Conservation (phyloP, 441 rosid genomes). For the Viola pubescens region DNA sequence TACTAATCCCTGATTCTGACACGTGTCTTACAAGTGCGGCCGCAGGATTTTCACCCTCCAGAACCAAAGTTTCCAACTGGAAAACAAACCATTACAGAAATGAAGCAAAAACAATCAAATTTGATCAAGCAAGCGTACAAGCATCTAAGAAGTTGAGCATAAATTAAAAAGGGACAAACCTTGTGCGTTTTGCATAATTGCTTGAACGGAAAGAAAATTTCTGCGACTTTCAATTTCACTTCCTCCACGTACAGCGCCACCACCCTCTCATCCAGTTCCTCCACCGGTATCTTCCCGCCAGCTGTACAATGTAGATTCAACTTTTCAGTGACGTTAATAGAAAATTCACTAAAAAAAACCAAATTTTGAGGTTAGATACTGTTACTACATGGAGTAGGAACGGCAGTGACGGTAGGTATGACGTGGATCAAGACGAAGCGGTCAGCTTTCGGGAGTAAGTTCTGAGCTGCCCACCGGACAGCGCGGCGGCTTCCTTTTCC, state of each 20-base stretch:
- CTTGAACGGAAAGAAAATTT: slow-evolving; percentile 46
- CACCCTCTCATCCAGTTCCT: slow-evolving; percentile 56
- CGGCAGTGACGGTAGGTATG: slow-evolving; percentile 50
- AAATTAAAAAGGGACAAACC: slow-evolving; percentile 24
- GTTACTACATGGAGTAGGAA: slow-evolving; percentile 73
- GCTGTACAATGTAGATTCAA: slow-evolving; percentile 19
- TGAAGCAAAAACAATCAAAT: not conserved
- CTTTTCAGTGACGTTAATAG: not conserved
- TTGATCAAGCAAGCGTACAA: not conserved
- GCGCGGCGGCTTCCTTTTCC: slow-evolving; percentile 80
- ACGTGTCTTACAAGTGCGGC: slow-evolving; percentile 46
- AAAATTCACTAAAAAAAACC: too few species aligned
- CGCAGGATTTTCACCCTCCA: slow-evolving; percentile 66
- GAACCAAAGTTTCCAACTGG: slow-evolving; percentile 59
- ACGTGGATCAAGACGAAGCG: slow-evolving; percentile 62
- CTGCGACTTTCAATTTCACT: slow-evolving; percentile 38
- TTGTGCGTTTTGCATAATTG: slow-evolving; percentile 38
- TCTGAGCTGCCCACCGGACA: slow-evolving; percentile 69
- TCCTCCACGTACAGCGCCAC: slow-evolving; percentile 65
- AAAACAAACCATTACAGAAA: slow-evolving; percentile 2
- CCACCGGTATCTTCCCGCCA: slow-evolving; percentile 48
- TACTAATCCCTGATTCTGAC: slow-evolving; percentile 35
- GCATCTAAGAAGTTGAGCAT: not conserved
- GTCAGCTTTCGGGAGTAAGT: slow-evolving; percentile 39
- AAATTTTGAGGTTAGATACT: not conserved